phyloP scores from a whole-genome alignment of 305 asterid species.

The Fraxinus baroniana region DNA sequence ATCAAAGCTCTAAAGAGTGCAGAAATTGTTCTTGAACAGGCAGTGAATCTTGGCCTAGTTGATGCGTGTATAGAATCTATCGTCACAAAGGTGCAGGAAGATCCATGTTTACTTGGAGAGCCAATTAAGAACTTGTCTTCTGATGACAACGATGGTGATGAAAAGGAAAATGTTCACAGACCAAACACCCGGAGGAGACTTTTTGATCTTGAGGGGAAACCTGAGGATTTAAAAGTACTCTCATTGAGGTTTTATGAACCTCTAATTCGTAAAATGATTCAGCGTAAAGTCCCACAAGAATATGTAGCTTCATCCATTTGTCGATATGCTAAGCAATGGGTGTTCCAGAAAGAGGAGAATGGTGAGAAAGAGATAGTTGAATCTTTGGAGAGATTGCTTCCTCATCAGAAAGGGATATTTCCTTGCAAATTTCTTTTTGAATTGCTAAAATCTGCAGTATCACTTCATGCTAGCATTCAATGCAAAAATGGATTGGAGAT shows the following conservation, averaged over 20 bases:
- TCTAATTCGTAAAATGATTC: conserved; percentile 42
- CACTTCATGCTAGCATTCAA: conserved; percentile 38
- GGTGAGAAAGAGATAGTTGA: conserved; percentile 53
- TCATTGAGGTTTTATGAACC: conserved; percentile 49
- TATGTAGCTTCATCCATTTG: conserved; percentile 49
- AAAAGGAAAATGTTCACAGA: conserved; percentile 31
- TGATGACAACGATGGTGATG: conserved; percentile 33
- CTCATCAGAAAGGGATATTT: conserved; percentile 31
- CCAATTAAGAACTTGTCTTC: conserved; percentile 28
- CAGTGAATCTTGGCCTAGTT: conserved; percentile 46
- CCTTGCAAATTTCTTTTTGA: conserved; percentile 52
- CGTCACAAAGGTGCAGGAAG: conserved; percentile 37
- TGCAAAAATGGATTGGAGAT: conserved; percentile 57
- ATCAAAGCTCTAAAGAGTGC: conserved; percentile 53
- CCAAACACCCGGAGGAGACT: conserved; percentile 57
- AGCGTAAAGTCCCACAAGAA: conserved; percentile 40
- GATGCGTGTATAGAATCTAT: conserved; percentile 55
- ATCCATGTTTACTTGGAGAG: conserved; percentile 70
- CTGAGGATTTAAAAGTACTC: conserved; percentile 53
- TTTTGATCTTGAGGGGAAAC: conserved; percentile 49
- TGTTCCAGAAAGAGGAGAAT: conserved; percentile 14
- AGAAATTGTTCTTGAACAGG: conserved; percentile 54
- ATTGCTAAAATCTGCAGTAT: conserved; percentile 51
- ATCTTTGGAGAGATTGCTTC: conserved; percentile 49
- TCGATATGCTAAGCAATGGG: conserved; percentile 56